A percentile compares a stretch with the other conserved stretches of the same genome.
These are phyloP conservation scores for Metschnikowia matae DNA, from an alignment of 805 yeast genomes.

Conservation along the genomic window DNA sequence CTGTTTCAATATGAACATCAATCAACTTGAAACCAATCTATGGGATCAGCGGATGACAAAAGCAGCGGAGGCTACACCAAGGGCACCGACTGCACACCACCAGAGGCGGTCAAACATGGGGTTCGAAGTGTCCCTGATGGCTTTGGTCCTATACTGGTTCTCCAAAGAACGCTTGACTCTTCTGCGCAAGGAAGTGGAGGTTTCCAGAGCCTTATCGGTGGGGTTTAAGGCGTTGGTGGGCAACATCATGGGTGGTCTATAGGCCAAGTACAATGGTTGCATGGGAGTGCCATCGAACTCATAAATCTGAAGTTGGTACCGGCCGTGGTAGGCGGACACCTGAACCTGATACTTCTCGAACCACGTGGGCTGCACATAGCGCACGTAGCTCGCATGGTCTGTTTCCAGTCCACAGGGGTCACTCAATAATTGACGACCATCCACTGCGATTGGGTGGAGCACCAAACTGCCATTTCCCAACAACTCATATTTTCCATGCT, in stretches of 20 bases:
- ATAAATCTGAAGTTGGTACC: conserved; percentile 67
- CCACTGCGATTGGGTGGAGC: conserved; percentile 73
- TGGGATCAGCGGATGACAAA: conserved; percentile 22
- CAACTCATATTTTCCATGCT: conserved; percentile 79
- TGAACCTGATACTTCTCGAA: conserved; percentile 55
- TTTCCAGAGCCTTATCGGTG: conserved; percentile 44
- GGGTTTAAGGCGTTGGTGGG: conserved; percentile 93
- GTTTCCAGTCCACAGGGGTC: conserved; percentile 65
- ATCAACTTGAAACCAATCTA: too few species aligned
- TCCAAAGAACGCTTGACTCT: conserved; percentile 71
- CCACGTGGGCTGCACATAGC: conserved; percentile 66
- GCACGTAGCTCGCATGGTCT: conserved; percentile 51
- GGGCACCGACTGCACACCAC: conserved; percentile 50
- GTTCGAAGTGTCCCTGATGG: conserved; percentile 43
- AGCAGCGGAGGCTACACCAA: conserved; percentile 38
- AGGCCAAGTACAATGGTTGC: conserved; percentile 89
- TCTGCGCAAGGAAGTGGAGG: conserved; percentile 32
- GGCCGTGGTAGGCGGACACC: conserved; percentile 80
- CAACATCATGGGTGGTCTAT: conserved; percentile 92
- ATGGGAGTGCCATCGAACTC: conserved; percentile 74
- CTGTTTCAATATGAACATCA: neutral
- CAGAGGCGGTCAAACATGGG: conserved; percentile 45
- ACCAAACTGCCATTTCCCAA: conserved; percentile 61
- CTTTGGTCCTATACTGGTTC: conserved; percentile 75
- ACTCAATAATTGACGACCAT: conserved; percentile 87